phyloP scores from a whole-genome alignment of 1,284 basidiomycete genomes.

The Taiwanofungus camphoratus region DNA sequence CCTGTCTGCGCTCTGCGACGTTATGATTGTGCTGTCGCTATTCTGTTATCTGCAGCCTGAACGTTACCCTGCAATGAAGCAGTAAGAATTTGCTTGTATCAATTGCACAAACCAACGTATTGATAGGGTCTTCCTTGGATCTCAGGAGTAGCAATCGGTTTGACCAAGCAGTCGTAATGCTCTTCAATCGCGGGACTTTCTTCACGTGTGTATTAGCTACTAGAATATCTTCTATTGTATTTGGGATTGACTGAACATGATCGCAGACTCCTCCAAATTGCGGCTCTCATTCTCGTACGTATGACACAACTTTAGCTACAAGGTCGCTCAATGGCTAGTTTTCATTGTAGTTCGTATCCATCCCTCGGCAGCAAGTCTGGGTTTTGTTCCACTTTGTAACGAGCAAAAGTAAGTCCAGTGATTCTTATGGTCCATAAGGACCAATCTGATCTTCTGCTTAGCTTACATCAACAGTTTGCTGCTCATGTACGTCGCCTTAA shows the following conservation, averaged over 20 bases:
- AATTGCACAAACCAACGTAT: slow-evolving; percentile 14
- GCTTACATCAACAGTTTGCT: slow-evolving; percentile 23
- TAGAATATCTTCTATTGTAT: background rate
- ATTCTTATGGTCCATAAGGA: background rate
- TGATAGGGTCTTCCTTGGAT: slow-evolving; percentile 4
- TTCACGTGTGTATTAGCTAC: slow-evolving; percentile 27
- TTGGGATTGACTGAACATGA: background rate
- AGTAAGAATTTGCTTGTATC: slow-evolving; percentile 18
- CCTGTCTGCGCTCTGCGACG: slow-evolving; percentile 18
- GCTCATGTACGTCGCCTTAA: slow-evolving; percentile 16
- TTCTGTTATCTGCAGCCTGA: slow-evolving; percentile 24
- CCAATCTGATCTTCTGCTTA: slow-evolving; percentile 6
- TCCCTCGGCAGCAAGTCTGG: slow-evolving; percentile 30
- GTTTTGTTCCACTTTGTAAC: slow-evolving; percentile 32
- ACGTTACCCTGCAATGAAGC: slow-evolving; percentile 23
- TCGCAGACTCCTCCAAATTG: slow-evolving; percentile 21
- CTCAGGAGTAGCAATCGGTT: slow-evolving; percentile 15
- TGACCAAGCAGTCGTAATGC: slow-evolving; percentile 9
- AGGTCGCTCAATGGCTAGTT: too few species aligned
- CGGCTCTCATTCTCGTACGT: slow-evolving; percentile 23
- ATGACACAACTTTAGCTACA: too few species aligned
- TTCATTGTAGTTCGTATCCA: slow-evolving; percentile 29
- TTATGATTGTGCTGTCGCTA: slow-evolving; percentile 25
- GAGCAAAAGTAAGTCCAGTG: slow-evolving; percentile 26
- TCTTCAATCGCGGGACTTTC: slow-evolving; percentile 28